Percentiles rank a stretch among this genome's conserved stretches.
phyloP scores from a whole-genome alignment of 2,329 filamentous ascomycete species.

The Aspergillus japonicus region DNA sequence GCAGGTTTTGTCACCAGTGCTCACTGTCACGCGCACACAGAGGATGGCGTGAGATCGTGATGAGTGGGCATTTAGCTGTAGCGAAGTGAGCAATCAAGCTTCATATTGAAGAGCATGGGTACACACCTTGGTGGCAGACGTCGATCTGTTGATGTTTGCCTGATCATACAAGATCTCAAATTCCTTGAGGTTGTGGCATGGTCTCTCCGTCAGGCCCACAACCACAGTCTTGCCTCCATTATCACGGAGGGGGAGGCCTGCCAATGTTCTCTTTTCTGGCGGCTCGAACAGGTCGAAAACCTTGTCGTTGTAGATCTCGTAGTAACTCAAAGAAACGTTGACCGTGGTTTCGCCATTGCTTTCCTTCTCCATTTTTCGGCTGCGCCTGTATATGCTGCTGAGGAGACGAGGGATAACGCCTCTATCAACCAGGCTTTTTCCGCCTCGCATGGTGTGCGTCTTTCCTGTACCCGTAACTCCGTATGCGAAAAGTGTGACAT shows the following conservation, averaged over 20 bases:
- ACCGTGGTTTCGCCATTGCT: constrained; percentile 68
- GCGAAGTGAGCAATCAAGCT: constrained; percentile 10
- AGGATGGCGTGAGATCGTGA: constrained; percentile 88
- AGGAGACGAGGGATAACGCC: constrained; percentile 84
- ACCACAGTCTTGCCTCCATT: constrained; percentile 85
- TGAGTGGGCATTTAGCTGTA: constrained; percentile 78
- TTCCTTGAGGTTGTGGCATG: constrained; percentile 81
- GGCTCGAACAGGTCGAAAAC: constrained; percentile 88
- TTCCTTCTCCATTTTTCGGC: constrained; percentile 82
- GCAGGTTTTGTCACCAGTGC: constrained; percentile 63
- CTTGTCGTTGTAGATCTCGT: constrained; percentile 96
- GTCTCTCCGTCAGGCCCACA: constrained; percentile 77
- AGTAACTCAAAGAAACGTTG: constrained; percentile 78
- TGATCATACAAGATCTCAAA: constrained; percentile 89
- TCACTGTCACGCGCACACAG: constrained; percentile 82
- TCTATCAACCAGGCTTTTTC: constrained; percentile 78
- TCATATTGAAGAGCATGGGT: neutral
- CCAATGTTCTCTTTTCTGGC: constrained; percentile 78
- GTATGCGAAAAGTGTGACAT: constrained; percentile 89
- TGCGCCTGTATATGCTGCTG: constrained; percentile 79
- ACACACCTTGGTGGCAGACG: constrained; percentile 74
- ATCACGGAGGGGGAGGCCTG: constrained; percentile 78
- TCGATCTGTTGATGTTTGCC: constrained; percentile 85
- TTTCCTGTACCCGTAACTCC: constrained; percentile 92
- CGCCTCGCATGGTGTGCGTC: constrained; percentile 93